phyloP scores from a whole-genome alignment of 148 eudicot genomes.

The Diospyros kaki region DNA sequence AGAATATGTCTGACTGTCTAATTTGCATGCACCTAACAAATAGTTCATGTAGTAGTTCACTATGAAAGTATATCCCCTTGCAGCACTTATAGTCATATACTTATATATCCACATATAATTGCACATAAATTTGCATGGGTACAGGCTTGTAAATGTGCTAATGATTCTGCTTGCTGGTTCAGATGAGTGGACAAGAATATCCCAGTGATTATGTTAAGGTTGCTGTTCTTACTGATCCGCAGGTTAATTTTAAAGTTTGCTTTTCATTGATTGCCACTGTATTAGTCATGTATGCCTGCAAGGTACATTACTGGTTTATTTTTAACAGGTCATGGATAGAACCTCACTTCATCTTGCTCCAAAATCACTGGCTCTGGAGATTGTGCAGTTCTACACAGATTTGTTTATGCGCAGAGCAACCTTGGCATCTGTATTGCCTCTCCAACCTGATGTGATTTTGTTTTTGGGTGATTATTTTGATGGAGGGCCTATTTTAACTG shows the following conservation, averaged over 20 bases:
- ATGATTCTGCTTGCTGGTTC: conserved; percentile 16
- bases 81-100: not conserved
- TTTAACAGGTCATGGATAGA: conserved; percentile 75
- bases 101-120: not conserved
- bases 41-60: no score
- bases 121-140: no score
- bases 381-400: conserved; percentile 78
- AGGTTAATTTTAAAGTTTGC: conserved; percentile 38
- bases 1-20: no score
- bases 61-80: no score
- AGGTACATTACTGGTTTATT: conserved; percentile 9
- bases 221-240: conserved; percentile 89
- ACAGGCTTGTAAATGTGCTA: not conserved
- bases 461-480: conserved; percentile 92
- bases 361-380: conserved; percentile 70
- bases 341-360: conserved; percentile 73
- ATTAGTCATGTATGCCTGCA: not conserved
- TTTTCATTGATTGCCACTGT: not conserved
- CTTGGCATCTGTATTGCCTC: conserved; percentile 62
- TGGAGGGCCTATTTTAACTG: conserved; percentile 65
- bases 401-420: conserved; percentile 87
- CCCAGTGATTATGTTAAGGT: conserved; percentile 59
- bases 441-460: conserved; percentile 73
- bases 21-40: no score
- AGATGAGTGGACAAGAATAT: conserved; percentile 38